Evolutionary conservation across 2,329 filamentous ascomycete genomes (phyloP).

Genomic region (Apiospora phragmitis): DNA sequence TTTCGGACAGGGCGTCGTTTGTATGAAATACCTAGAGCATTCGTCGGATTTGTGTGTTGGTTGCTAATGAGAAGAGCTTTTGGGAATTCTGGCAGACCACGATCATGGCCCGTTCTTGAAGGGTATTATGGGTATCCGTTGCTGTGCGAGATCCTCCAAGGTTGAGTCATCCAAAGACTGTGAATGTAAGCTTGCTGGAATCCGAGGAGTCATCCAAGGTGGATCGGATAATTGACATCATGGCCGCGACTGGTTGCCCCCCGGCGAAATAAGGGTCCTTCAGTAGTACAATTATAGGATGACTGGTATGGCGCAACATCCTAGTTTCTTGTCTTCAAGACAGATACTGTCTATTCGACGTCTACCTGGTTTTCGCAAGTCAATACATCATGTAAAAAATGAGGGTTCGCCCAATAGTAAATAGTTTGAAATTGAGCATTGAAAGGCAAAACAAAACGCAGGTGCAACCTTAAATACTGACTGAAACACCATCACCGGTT

Average conservation of each 20-base stretch:
- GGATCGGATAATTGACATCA: conserved; percentile 12
- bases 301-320: background rate
- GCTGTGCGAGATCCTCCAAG: conserved; percentile 13
- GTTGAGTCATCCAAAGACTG: background rate
- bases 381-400: background rate
- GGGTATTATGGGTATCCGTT: background rate
- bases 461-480: background rate
- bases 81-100: background rate
- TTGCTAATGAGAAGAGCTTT: background rate
- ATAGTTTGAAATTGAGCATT: background rate
- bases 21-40: background rate
- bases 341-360: background rate
- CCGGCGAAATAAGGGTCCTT: background rate
- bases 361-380: background rate
- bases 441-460: background rate
- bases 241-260: background rate
- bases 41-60: background rate
- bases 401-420: background rate
- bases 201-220: conserved; percentile 13
- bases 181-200: background rate
- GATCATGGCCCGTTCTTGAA: background rate
- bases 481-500: background rate
- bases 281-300: background rate
- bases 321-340: background rate
- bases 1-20: background rate